Conservation (phyloP, 1,284 basidiomycete genomes). For the Sporisorium iseilematis-ciliati region DNA sequence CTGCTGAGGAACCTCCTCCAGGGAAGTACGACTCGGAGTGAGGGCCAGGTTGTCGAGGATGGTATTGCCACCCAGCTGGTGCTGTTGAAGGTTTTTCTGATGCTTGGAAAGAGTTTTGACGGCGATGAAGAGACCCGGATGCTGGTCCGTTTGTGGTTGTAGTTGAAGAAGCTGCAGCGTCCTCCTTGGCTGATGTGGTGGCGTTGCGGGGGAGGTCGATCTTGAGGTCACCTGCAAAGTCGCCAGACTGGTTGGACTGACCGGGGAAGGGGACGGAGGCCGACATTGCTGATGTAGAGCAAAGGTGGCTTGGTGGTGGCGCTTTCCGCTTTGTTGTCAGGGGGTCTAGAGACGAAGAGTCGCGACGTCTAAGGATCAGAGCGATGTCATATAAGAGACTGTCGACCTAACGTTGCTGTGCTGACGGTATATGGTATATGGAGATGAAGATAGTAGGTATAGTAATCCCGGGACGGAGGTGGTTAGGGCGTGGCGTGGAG, state of each 20-base stretch:
- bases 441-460: too few species aligned
- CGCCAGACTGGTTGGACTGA: constrained; percentile 14
- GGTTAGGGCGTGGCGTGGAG: too few species aligned
- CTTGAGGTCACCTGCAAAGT: constrained; percentile 32
- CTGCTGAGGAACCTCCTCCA: constrained; percentile 15
- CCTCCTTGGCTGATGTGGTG: constrained; percentile 16
- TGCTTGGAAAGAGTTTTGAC: constrained; percentile 34
- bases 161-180: neutral
- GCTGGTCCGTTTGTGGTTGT: neutral
- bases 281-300: constrained; percentile 34
- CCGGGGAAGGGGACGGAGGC: constrained; percentile 40
- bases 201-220: constrained; percentile 44
- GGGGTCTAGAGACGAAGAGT: too few species aligned
- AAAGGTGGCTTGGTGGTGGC: neutral
- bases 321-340: too few species aligned
- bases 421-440: too few species aligned
- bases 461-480: too few species aligned
- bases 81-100: constrained; percentile 23
- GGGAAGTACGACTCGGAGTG: constrained; percentile 58
- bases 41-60: constrained; percentile 54
- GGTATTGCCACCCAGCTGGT: constrained; percentile 45
- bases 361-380: too few species aligned
- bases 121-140: constrained; percentile 15
- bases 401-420: too few species aligned
- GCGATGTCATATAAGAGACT: too few species aligned